Base-by-base conservation (phyloP, 2,329 filamentous ascomycete species). In the Epichloe coenophiala region DNA sequence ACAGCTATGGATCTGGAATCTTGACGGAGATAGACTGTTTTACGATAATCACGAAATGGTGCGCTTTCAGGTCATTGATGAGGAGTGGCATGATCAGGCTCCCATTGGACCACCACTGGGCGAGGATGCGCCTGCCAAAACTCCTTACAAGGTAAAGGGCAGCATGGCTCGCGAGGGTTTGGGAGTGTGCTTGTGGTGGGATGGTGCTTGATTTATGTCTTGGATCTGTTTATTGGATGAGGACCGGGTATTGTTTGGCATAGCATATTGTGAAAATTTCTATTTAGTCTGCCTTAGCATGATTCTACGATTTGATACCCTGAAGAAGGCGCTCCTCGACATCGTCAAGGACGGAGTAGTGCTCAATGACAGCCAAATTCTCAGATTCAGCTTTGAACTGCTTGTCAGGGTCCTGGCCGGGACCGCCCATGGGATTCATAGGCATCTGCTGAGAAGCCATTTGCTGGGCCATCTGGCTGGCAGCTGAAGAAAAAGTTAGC, bases 371-470 rank as follows among this genome's bases (percentile, higher is more conserved):
- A 59, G 94, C 90, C 55, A 98, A 68, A 68, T 98, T 98, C 75
- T 98, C 93, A 3, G 87, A 87, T 71, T 98, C 93, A 45, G 76
- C 87, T 65, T 84, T 75, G 69, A 96, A 98, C 65, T 95, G 80
- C 75, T 98, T 98, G 69, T 97, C 86, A 0, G 90, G 88, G 64
- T 98, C 94, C 61, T 93, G 85, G 23, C 91, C 90, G 1, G 93
- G 90, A 33, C 87, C 89, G 67, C 95, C 95, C 72, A 93, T 85
- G 27, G 65, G 63, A 48, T 65, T 67, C 49, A 64, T 58, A 36
- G 58, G 63, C 63, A 65, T 66, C 53, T 68, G 66, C 62, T 90
- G 80, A 33, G 77, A 78, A 57, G 82, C 81, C 78, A 95, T 91
- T 67, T 96, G 89, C 66, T 94, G 87, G 39, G 87, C 79, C 74